Percentiles rank a stretch among this genome's conserved stretches.
These are phyloP conservation scores for Fusarium poae DNA, from an alignment of 2,329 filamentous ascomycete genomes.

Conservation along the genomic window DNA sequence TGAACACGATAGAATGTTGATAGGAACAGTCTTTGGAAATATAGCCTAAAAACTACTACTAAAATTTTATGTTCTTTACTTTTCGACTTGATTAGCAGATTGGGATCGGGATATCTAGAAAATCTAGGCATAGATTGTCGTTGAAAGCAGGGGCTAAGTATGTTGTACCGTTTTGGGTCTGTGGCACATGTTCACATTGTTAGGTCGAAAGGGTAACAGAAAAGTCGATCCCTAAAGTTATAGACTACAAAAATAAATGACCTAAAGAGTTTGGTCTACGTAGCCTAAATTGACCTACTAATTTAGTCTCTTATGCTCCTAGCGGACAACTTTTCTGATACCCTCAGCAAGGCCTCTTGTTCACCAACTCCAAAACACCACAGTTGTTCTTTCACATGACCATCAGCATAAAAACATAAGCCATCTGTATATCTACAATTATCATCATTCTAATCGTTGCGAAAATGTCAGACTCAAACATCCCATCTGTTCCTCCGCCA, in stretches of 20 bases:
- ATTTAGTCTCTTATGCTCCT: too few relatives aligned
- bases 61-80: neutral
- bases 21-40: neutral
- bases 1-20: neutral
- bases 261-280: too few relatives aligned
- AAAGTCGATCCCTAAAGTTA: too few relatives aligned
- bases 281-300: too few relatives aligned
- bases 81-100: neutral
- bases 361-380: neutral
- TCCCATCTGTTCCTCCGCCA: conserved; percentile 51
- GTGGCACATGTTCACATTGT: too few relatives aligned
- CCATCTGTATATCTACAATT: neutral
- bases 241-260: too few relatives aligned
- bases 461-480: conserved; percentile 24
- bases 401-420: neutral
- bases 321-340: too few relatives aligned
- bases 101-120: too few relatives aligned
- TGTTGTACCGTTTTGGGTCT: too few relatives aligned
- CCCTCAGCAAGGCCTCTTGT: neutral
- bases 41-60: neutral
- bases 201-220: too few relatives aligned
- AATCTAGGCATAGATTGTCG: too few relatives aligned
- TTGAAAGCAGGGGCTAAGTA: too few relatives aligned
- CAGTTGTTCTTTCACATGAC: neutral
- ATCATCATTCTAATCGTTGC: conserved; percentile 46